Conservation (phyloP, 2,329 filamentous ascomycete genomes). For the Pleurostoma richardsiae region DNA sequence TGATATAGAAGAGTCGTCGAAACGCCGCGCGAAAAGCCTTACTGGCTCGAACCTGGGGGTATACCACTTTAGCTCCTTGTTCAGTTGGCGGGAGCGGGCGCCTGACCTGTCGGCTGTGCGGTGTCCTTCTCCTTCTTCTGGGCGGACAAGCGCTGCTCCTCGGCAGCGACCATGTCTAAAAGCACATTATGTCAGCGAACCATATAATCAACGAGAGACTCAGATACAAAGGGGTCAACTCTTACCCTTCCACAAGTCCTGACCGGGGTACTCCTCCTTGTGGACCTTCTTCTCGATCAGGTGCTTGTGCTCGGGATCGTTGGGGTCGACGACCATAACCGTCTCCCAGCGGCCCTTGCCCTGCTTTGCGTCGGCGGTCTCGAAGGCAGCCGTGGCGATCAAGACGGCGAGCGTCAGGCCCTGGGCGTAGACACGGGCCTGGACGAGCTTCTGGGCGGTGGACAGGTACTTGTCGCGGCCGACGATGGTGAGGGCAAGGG, state of each 20-base stretch:
- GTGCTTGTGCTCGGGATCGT: slow-evolving; percentile 78
- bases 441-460: slow-evolving; percentile 81
- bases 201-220: too few species aligned
- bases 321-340: slow-evolving; percentile 71
- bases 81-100: slow-evolving; percentile 16
- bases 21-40: neutral
- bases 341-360: slow-evolving; percentile 81
- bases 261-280: slow-evolving; percentile 79
- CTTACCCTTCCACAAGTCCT: slow-evolving; percentile 89
- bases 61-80: neutral
- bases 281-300: slow-evolving; percentile 83
- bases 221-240: slow-evolving; percentile 7
- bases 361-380: slow-evolving; percentile 70
- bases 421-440: slow-evolving; percentile 92
- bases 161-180: slow-evolving; percentile 75
- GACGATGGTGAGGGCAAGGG: slow-evolving; percentile 67
- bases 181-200: slow-evolving; percentile 8
- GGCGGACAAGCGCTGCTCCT: slow-evolving; percentile 56
- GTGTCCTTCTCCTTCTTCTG: slow-evolving; percentile 28
- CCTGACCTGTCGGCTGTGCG: slow-evolving; percentile 11
- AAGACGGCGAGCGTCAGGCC: slow-evolving; percentile 81
- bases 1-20: too few species aligned
- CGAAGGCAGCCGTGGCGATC: slow-evolving; percentile 75
- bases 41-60: neutral
- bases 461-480: slow-evolving; percentile 71